Base-by-base conservation (phyloP, 2,329 filamentous ascomycete species). In the Talaromyces sp. region DNA sequence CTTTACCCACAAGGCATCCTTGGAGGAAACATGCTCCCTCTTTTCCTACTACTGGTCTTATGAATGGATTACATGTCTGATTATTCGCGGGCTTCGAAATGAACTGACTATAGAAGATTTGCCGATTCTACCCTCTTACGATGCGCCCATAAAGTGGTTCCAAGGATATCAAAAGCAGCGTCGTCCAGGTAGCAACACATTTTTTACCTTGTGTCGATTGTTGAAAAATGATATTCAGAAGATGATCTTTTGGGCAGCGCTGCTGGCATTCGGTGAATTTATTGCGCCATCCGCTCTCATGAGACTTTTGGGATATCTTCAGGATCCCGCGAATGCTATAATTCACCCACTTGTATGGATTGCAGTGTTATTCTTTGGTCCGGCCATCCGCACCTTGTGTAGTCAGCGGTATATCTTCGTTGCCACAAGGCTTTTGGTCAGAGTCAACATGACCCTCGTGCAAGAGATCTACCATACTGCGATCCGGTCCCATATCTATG, bases 341-440 rank as follows among this genome's bases (percentile, higher is more conserved):
- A 77, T 84, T 33, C 78, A 79, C 31, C 84, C 85, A 2, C 82
- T 80, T 76, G 69, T 85, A 54, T 87, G 85, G 85, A 74, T 87
- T 9, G 67, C 82, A 2, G 77, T 87, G 39, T 77, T 87, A 66
- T 86, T 86, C 64, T 62, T 80, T 43, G 85, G 85, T 0, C 84
- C 84, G 0, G 68, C 82, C 47, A 70, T 75, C 3, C 81, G 82
- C 14, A 84, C 85, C 2, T 68, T 86, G 50, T 73, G 79, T 62
- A 85, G 82, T 67, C 84, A 87, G 70, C 84, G 84, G 68, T 87
- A 87, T 70, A 79, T 87, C 39, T 87, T 87, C 69, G 83, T 77
- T 1, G 84, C 84, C 7, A 87, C 85, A 2, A 79, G 84, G n/a
- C 73, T 87, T 50, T 74, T 86, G 39, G 84, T 87, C 41, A 82